Evolutionary conservation across 306 rosid species (phyloP).

Genomic region (Trifolium pratense): DNA sequence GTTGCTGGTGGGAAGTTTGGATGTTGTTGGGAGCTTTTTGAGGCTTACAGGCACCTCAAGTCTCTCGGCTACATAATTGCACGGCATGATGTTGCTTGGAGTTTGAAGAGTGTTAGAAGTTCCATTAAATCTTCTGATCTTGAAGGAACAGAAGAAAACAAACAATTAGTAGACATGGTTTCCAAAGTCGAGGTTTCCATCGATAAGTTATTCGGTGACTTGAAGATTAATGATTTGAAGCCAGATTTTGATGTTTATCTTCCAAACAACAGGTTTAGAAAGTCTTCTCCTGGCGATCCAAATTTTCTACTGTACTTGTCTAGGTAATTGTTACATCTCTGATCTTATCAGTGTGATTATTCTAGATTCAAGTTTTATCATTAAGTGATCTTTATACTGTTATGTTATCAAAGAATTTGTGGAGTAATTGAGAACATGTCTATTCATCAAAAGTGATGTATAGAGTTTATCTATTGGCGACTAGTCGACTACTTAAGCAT

Average conservation of each 20-base stretch:
- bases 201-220: conserved; percentile 45
- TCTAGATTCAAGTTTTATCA: conserved; percentile 8
- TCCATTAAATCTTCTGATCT: conserved; percentile 30
- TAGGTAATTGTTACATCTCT: conserved; percentile 53
- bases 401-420: not conserved
- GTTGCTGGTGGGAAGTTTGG: conserved; percentile 47
- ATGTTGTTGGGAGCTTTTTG: conserved; percentile 79
- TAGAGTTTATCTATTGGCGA: too few species aligned
- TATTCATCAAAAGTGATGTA: too few species aligned
- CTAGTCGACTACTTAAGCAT: too few species aligned
- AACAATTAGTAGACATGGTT: conserved; percentile 38
- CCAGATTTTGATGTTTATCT: conserved; percentile 75
- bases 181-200: conserved; percentile 45
- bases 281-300: conserved; percentile 79
- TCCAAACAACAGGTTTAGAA: conserved; percentile 82
- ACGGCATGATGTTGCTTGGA: conserved; percentile 69
- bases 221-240: conserved; percentile 58
- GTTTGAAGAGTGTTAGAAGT: conserved; percentile 55
- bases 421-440: conserved; percentile 19
- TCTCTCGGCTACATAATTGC: conserved; percentile 77
- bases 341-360: conserved; percentile 7
- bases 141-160: conserved; percentile 45
- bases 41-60: conserved; percentile 81
- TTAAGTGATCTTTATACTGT: not conserved
- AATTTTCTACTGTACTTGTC: conserved; percentile 67